Percentiles rank a stretch among this genome's conserved stretches.
Evolutionary conservation across 2,329 filamentous ascomycete genomes (phyloP).

Genomic region (Stagonosporopsis cucurbitacearum): DNA sequence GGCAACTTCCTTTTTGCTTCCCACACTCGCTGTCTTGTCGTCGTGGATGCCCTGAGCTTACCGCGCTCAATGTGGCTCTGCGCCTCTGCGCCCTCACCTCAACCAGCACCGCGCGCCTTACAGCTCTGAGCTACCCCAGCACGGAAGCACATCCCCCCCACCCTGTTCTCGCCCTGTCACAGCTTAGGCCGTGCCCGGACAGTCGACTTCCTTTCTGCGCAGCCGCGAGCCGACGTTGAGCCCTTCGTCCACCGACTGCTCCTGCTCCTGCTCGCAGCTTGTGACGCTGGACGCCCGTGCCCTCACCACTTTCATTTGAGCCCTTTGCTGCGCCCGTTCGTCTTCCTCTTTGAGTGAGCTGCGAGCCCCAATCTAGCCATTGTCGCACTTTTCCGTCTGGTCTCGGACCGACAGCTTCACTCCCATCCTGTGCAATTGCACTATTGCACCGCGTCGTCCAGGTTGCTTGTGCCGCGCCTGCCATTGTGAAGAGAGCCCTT

Average conservation of each 20-base stretch:
- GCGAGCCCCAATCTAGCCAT: conserved; percentile 38
- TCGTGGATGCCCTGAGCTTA: conserved; percentile 23
- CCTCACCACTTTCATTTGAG: conserved; percentile 18
- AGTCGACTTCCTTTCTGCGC: conserved; percentile 31
- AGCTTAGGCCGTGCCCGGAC: conserved; percentile 31
- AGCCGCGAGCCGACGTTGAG: conserved; percentile 27
- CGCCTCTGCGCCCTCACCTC: conserved; percentile 35
- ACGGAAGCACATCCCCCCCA: conserved; percentile 32
- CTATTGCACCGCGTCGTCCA: conserved; percentile 39
- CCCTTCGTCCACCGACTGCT: conserved; percentile 22
- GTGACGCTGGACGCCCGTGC: conserved; percentile 32
- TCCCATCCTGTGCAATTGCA: conserved; percentile 41
- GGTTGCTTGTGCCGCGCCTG: conserved; percentile 21
- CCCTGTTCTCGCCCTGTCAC: conserved; percentile 31
- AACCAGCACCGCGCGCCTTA: conserved; percentile 25
- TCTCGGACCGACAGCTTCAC: conserved; percentile 47
- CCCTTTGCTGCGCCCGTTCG: conserved; percentile 20
- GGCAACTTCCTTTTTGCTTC: conserved; percentile 41
- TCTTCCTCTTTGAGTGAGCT: conserved; percentile 31
- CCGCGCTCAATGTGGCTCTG: conserved; percentile 41
- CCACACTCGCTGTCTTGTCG: conserved; percentile 19
- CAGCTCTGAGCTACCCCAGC: conserved; percentile 30
- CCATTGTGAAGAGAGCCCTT: conserved; percentile 29
- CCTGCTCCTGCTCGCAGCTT: conserved; percentile 22
- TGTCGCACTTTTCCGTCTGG: conserved; percentile 45